phyloP scores from a whole-genome alignment of 352 stramenopile species.

The Phytophthora capsici region DNA sequence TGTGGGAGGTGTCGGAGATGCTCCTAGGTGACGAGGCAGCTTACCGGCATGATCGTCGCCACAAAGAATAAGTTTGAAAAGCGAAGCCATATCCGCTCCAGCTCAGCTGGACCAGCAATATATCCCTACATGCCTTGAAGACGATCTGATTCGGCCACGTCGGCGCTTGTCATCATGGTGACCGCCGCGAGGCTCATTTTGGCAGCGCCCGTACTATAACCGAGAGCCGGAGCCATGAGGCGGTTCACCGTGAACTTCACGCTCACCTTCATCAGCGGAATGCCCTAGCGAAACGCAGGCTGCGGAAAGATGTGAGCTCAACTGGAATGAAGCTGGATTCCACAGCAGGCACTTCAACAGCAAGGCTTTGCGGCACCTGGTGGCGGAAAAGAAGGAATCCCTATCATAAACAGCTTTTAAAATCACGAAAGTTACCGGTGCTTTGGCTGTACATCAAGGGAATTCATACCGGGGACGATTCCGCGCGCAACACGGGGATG shows the following conservation, averaged over 20 bases:
- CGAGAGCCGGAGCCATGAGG: conserved; percentile 29
- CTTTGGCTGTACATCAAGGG: conserved; percentile 14
- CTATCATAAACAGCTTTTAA: no score
- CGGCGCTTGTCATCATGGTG: conserved; percentile 23
- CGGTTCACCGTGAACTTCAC: no score
- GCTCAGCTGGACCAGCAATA: no score
- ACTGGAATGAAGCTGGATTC: neutral
- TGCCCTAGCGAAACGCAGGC: conserved; percentile 14
- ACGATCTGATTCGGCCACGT: conserved; percentile 34
- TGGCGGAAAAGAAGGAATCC: neutral
- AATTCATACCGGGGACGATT: neutral
- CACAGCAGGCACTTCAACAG: conserved; percentile 12
- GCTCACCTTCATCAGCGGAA: conserved; percentile 26
- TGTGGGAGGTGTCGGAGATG: conserved; percentile 16
- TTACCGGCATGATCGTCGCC: neutral
- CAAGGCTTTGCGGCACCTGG: conserved; percentile 23
- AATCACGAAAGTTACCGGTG: conserved; percentile 11
- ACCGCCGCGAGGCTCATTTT: neutral
- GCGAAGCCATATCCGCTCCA: conserved; percentile 15
- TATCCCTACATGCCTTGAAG: conserved; percentile 4
- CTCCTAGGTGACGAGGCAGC: conserved; percentile 21
- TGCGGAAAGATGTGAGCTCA: conserved; percentile 10
- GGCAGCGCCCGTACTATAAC: neutral
- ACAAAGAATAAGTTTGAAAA: neutral
- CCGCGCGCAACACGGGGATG: conserved; percentile 9